Conservation (phyloP, 768 basidiomycete species). For the Phallus indusiatus region DNA sequence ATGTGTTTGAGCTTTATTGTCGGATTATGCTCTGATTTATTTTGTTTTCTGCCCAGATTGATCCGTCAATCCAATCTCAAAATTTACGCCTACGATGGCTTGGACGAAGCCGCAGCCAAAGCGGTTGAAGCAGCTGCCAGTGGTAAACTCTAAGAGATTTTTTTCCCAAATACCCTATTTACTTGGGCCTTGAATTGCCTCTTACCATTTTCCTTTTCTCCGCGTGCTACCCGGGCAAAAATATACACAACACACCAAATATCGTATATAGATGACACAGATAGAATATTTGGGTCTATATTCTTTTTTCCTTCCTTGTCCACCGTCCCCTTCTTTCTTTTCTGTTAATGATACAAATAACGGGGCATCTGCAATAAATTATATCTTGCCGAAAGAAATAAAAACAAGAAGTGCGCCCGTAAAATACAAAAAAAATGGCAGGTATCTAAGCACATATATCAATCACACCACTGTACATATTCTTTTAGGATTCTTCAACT, state of each 20-base stretch:
- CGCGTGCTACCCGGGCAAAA: no score
- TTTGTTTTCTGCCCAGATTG: constrained; percentile 47
- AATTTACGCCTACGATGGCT: constrained; percentile 86
- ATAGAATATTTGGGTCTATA: no score
- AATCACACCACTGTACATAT: no score
- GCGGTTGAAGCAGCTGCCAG: constrained; percentile 60
- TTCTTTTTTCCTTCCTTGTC: no score
- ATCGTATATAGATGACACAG: no score
- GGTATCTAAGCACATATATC: no score
- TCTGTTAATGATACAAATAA: no score
- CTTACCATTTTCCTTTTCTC: constrained; percentile 13
- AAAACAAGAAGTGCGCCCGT: not conserved
- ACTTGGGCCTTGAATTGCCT: constrained; percentile 18
- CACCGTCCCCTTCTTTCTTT: no score
- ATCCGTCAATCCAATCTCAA: constrained; percentile 87
- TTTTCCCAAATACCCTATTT: not conserved
- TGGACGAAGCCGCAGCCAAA: constrained; percentile 84
- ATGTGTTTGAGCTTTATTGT: constrained; percentile 23
- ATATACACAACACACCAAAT: no score
- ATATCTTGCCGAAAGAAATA: not conserved
- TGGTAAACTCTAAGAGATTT: not conserved
- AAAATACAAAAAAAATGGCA: not conserved
- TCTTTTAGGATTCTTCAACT: not conserved
- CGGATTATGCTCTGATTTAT: not conserved
- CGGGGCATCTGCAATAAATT: constrained; percentile 14